Evolutionary conservation across 495 filamentous ascomycete genomes (phyloP).

Genomic region (Jackrogersella minutella): DNA sequence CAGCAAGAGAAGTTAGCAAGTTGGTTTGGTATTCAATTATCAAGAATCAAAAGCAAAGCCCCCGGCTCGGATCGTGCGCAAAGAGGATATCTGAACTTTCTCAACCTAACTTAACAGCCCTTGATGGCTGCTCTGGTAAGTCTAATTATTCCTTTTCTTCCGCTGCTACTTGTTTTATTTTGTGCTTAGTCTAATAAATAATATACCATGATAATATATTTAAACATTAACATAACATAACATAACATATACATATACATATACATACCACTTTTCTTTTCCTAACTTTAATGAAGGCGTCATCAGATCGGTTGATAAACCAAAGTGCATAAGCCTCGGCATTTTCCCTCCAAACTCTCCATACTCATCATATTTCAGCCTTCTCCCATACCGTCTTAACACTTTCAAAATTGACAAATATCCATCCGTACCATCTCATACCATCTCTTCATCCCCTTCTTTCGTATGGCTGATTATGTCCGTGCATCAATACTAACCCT

Average conservation of each 20-base stretch:
- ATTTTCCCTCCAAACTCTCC: not conserved
- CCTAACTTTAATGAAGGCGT: conserved; percentile 26
- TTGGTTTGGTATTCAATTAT: not conserved
- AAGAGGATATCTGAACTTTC: conserved; percentile 29
- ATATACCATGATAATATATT: too few relatives aligned
- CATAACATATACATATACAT: not conserved
- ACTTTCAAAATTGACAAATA: too few relatives aligned
- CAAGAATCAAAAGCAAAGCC: not conserved
- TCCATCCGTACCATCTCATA: too few relatives aligned
- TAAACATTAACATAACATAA: too few relatives aligned
- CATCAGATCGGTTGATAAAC: conserved; percentile 41
- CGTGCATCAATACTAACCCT: conserved; percentile 33
- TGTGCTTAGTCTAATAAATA: too few relatives aligned
- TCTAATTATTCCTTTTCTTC: conserved; percentile 15
- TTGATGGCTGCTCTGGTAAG: conserved; percentile 61
- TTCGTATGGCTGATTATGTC: not conserved
- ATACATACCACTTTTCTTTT: conserved; percentile 1
- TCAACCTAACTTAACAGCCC: conserved; percentile 14
- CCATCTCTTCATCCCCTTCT: too few relatives aligned
- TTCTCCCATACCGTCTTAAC: not conserved
- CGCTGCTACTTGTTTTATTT: too few relatives aligned
- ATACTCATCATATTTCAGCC: not conserved
- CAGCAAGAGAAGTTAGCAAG: not conserved
- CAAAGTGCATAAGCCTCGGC: conserved; percentile 21
- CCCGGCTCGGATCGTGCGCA: not conserved